Percentiles rank a stretch among this genome's conserved stretches.
phyloP scores from a whole-genome alignment of 352 stramenopile genomes.

The Globisporangium rhizosaccharum region DNA sequence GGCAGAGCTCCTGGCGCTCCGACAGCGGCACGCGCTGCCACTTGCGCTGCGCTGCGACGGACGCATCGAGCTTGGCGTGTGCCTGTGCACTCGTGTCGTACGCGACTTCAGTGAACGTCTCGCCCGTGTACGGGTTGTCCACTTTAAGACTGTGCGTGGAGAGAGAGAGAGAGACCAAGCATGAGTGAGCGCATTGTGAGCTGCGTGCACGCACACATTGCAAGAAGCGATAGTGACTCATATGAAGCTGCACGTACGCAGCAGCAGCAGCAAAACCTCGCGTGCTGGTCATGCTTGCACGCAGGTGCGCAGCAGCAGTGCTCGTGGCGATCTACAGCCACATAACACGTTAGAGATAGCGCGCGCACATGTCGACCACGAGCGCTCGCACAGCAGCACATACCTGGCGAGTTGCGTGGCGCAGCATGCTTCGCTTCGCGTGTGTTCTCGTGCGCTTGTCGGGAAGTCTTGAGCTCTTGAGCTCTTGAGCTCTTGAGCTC shows the following conservation, averaged over 20 bases:
- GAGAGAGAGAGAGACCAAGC: not conserved
- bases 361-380: too few relatives aligned
- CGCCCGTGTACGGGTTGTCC: constrained; percentile 73
- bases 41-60: constrained; percentile 47
- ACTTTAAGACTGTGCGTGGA: constrained; percentile 40
- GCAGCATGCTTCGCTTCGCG: not conserved
- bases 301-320: not conserved
- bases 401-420: not conserved
- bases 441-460: not conserved
- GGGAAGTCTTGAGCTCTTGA: too few relatives aligned
- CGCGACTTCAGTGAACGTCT: constrained; percentile 55
- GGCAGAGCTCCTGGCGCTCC: constrained; percentile 58
- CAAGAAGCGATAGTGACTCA: not conserved
- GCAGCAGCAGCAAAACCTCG: constrained; percentile 6
- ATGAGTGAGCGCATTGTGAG: not conserved
- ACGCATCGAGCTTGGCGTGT: constrained; percentile 50
- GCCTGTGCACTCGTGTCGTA: constrained; percentile 49
- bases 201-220: too few relatives aligned
- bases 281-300: constrained; percentile 1
- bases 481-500: too few relatives aligned
- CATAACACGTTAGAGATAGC: not conserved
- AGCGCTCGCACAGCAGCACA: not conserved
- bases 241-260: not conserved
- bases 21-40: constrained; percentile 50
- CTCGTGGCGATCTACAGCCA: constrained; percentile 8